Percentiles rank a stretch among this genome's conserved stretches.
These are phyloP conservation scores for Heliamphora pulchella DNA, from an alignment of 179 eudicot species.

Conservation along the genomic window DNA sequence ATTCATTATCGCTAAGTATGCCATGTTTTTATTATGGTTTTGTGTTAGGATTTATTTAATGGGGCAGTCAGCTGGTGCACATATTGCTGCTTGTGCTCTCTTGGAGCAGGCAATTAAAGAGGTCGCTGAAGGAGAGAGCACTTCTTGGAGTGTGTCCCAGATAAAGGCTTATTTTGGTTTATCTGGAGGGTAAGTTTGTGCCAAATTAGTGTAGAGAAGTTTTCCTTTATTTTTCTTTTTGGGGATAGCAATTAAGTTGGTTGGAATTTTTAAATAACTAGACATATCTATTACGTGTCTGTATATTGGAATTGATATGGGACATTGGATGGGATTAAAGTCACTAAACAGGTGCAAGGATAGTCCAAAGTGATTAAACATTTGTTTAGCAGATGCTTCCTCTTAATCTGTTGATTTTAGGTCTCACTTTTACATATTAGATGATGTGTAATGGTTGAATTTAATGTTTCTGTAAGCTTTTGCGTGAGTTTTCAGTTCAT, in stretches of 20 bases:
- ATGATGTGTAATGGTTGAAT: background rate
- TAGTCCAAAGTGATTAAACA: background rate
- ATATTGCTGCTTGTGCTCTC: constrained; percentile 86
- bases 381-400: background rate
- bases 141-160: constrained; percentile 81
- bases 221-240: background rate
- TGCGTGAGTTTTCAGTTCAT: background rate
- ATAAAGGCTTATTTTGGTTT: constrained; percentile 88
- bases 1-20: background rate
- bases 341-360: background rate
- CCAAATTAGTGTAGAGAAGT: background rate
- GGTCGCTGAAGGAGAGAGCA: constrained; percentile 44
- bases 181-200: constrained; percentile 73
- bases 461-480: background rate
- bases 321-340: background rate
- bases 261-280: background rate
- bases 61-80: constrained; percentile 99
- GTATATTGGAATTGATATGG: background rate
- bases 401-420: background rate
- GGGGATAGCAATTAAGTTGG: background rate
- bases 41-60: constrained; percentile 66
- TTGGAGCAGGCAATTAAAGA: constrained; percentile 86
- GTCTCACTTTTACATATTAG: background rate
- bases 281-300: background rate
- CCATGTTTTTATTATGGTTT: constrained; percentile 1